Base-by-base conservation (phyloP, 2,329 filamentous ascomycete species). In the Aureobasidium sp. region DNA sequence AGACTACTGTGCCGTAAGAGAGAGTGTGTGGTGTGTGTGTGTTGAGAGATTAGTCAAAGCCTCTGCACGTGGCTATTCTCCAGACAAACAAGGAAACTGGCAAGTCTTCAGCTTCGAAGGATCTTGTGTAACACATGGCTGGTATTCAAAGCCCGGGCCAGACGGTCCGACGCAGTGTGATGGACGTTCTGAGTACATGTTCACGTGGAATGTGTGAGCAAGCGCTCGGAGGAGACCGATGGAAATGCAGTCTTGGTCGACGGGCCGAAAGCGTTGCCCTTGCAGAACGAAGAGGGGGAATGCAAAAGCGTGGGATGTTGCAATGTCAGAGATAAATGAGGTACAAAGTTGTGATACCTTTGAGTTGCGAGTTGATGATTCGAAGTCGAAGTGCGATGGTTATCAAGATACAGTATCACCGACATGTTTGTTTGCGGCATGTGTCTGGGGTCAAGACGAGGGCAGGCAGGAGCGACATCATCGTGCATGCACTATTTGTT, bases 171-270 rank as follows among this genome's bases (percentile, higher is more conserved):
- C 24, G 16, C 17, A 30, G 16, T 27, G 48, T 40, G 25, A 41
- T 51, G 32, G 22, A 21, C 21, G 22, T 48, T 48, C 25, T 39
- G 45, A 34, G 30, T 47, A 42, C n/a, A 42, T 22, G 16, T 51
- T 51, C 48, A 51, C 37, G 48, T 51, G 48, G 48, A 51, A 51
- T 51, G 48, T 51, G 35, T 51, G 47, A 34, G 37, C 17, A 40
- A 41, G 47, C 37, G 48, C 48, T 51, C 45, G 45, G 45, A 11
- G 21, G n/a, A 10, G 24, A 30, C 24, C 45, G 22, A 37, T 21
- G 22, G 17, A 32, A 44, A 30, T 30, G 40, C 27, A 30, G 40
- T 14, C 40, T 44, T 44, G 30, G 40, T 44, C 32, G 40, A 44
- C 40, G 40, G 30, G 40, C 40, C 27, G 40, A 44, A 25, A 30